phyloP scores from a whole-genome alignment of 2,329 filamentous ascomycete genomes.

The Exophiala sp. region DNA sequence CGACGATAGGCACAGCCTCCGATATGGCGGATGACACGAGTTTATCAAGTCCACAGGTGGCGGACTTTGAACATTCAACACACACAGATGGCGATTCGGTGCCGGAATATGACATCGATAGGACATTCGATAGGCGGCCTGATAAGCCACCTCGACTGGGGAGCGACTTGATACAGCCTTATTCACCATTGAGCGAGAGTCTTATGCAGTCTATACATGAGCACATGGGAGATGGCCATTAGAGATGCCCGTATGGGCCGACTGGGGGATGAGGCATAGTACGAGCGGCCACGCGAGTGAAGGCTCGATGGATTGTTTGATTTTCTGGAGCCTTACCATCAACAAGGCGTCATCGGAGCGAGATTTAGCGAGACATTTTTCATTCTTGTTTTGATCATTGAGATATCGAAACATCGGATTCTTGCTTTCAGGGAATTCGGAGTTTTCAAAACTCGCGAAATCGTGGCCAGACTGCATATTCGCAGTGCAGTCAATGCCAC shows the following conservation, averaged over 20 bases:
- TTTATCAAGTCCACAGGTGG: conserved; percentile 10
- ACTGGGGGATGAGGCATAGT: background rate
- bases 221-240: conserved; percentile 1
- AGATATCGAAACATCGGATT: too few species aligned
- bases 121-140: background rate
- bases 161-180: conserved; percentile 25
- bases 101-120: background rate
- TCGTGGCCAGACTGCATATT: too few species aligned
- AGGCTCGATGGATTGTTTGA: too few species aligned
- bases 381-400: too few species aligned
- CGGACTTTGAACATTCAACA: conserved; percentile 8
- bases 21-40: conserved; percentile 17
- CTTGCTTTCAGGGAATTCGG: too few species aligned
- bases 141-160: conserved; percentile 23
- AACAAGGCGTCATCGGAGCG: too few species aligned
- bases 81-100: background rate
- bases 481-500: too few species aligned
- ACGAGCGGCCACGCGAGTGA: background rate
- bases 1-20: conserved; percentile 17
- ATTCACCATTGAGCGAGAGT: conserved; percentile 16
- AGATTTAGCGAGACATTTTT: too few species aligned
- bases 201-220: conserved; percentile 17
- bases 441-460: too few species aligned
- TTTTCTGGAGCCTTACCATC: too few species aligned
- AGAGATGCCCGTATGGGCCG: background rate